Evolutionary conservation across 331 rosid genomes (phyloP), one percentile per base, ranked within the genome.

Genomic region (Malus hybrid): DNA sequence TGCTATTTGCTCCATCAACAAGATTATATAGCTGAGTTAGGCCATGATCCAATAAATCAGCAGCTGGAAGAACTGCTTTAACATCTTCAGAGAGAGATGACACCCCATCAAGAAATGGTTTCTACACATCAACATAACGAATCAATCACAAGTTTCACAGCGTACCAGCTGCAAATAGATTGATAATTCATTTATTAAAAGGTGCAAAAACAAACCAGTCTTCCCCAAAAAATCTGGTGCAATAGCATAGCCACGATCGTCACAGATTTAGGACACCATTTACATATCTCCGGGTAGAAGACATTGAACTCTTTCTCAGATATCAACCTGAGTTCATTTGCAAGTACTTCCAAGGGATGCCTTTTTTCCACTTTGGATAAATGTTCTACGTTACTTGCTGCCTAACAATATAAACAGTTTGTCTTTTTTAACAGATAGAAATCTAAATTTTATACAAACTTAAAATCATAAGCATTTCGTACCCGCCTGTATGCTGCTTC

Each of bases 281-380:
- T 75, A 70, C 72, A 65, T 34, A 87, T 65, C 29, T 76, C 85
- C 1, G 87, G 85, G 71, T 69, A 73, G 82, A 87, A 87, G 36
- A 80, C 83, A 57, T 70, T 80, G 73, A 80, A 74, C 80, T 87
- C 91, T 76, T 81, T 87, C 85, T 80, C 82, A 72, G 81, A 82
- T 78, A 87, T 74, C 79, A 72, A 78, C 79, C 84, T 79, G 54
- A 87, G 84, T 68, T 81, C 86, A 76, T 85, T 78, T 70, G 88
- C 91, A 76, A 87, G 87, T 33, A 87, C 76, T 13, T 80, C 78
- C 73, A 87, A 73, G 36, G 91, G 87, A 80, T 87, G 91, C 62
- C 29, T 70, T 18, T 76, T 83, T 74, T 76, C 77, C 82, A 73
- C 70, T 75, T 78, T 74, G 55, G 91, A 70, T 73, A 82, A 80